Evolutionary conservation across 129 eudicot genomes (phyloP).

Genomic region (Saposhnikovia divaricata): DNA sequence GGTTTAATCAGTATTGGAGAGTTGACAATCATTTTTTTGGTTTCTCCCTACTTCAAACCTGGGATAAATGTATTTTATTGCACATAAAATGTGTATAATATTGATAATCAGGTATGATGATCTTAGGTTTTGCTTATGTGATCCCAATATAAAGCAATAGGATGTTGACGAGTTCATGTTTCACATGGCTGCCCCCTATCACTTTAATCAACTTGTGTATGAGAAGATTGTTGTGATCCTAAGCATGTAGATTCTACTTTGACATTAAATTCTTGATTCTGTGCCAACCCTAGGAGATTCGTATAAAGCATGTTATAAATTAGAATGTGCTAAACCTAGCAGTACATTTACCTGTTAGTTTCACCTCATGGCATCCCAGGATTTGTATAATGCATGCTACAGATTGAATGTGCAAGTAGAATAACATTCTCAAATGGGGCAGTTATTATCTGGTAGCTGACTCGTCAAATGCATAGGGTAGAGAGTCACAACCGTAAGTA

Average conservation of each 20-base stretch:
- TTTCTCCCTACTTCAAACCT: not conserved
- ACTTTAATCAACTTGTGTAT: not conserved
- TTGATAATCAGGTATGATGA: not conserved
- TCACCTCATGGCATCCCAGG: not conserved
- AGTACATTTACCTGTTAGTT: no score
- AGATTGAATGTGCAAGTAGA: no score
- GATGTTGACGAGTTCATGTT: not conserved
- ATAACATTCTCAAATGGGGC: not conserved
- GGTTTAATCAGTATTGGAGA: not conserved
- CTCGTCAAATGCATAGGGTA: no score
- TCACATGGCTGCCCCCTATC: not conserved
- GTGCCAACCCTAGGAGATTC: not conserved
- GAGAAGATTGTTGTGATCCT: not conserved
- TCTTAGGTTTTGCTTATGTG: not conserved
- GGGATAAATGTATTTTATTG: not conserved
- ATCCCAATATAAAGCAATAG: not conserved
- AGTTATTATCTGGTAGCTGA: no score
- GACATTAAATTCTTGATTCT: not conserved
- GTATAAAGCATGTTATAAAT: not conserved
- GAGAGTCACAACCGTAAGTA: no score
- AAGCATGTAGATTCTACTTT: no score
- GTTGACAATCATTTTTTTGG: not conserved
- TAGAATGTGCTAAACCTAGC: not conserved
- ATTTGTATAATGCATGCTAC: not conserved
- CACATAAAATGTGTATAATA: not conserved